Base-by-base conservation (phyloP, 2,329 filamentous ascomycete genomes). In the Cladosporium sp. region DNA sequence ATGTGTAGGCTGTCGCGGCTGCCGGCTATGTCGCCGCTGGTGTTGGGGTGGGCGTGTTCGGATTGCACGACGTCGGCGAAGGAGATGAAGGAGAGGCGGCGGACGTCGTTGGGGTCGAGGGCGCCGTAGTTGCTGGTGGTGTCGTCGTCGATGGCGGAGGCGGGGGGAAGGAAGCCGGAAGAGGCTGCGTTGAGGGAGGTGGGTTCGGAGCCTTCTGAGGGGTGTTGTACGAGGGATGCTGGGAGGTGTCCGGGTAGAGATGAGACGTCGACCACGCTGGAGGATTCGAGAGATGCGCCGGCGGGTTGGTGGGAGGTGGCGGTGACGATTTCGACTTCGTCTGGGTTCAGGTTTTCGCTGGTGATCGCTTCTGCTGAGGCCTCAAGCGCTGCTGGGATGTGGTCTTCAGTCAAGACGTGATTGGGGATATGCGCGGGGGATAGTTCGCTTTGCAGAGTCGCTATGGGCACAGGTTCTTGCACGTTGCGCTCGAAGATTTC, bases 1-100 rank as follows among this genome's bases (percentile, higher is more conserved):
- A 64, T 58, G 64, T 89, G 83, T 50, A 87, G 76, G 49, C 83
- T 85, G 53, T 92, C 86, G 56, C 84, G 76, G 58, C 78, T 83
- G 40, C 79, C 76, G 32, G 48, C 27, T 57, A 58, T 13, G 27
- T 20, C 16, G 19, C 22, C 46, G 16, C 30, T 33, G 27, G 54
- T 53, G n/a, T 55, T 47, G 22, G 55, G 53, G 22, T 62, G 57
- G 20, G 59, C 55, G 22, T 92, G 87, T 66, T 93, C 88, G 29
- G 85, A 80, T 65, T 95, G 89, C 35, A 97, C 89, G 8, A 97
- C 89, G 62, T 97, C 92, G 54, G 92, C 91, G 69, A 97, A 97
- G 7, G 90, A 95, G 65, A 97, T 95, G 72, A 97, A 97, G 67
- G 87, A 93, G 55, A 97, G 72, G 18, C 92, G 83, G 39, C 88